Evolutionary conservation across 805 yeast genomes (phyloP).

Genomic region (Wickerhamomyces ciferrii): DNA sequence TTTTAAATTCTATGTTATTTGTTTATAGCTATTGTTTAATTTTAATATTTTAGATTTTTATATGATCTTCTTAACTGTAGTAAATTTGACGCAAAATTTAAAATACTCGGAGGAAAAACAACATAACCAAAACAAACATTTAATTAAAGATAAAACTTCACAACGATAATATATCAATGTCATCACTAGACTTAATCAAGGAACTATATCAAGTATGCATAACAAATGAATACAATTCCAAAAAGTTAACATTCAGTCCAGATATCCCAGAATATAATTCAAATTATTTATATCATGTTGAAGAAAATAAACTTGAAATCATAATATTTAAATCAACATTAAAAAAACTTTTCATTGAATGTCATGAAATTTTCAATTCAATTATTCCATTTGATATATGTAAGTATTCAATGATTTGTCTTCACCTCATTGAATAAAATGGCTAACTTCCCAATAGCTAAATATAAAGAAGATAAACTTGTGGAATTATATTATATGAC

Average conservation of each 20-base stretch:
- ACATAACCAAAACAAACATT: too few species aligned
- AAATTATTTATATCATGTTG: conserved; percentile 4
- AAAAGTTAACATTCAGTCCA: conserved; percentile 8
- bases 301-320: conserved; percentile 21
- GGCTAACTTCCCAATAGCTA: background rate
- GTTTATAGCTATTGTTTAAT: too few species aligned
- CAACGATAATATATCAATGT: too few species aligned
- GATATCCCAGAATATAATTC: conserved; percentile 7
- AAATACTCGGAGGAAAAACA: background rate
- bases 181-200: background rate
- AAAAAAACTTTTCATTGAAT: conserved; percentile 23
- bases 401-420: background rate
- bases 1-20: too few species aligned
- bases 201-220: conserved; percentile 2
- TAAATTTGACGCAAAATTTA: background rate
- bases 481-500: conserved; percentile 20
- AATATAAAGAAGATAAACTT: conserved; percentile 2
- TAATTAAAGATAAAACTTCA: too few species aligned
- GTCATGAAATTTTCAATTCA: conserved; percentile 19
- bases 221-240: conserved; percentile 1
- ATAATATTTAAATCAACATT: conserved; percentile 27
- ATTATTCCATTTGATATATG: background rate
- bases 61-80: too few species aligned
- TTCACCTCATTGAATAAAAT: background rate
- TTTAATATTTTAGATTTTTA: too few species aligned